phyloP scores from a whole-genome alignment of 148 eudicot genomes.

The Persicaria tinctoria region DNA sequence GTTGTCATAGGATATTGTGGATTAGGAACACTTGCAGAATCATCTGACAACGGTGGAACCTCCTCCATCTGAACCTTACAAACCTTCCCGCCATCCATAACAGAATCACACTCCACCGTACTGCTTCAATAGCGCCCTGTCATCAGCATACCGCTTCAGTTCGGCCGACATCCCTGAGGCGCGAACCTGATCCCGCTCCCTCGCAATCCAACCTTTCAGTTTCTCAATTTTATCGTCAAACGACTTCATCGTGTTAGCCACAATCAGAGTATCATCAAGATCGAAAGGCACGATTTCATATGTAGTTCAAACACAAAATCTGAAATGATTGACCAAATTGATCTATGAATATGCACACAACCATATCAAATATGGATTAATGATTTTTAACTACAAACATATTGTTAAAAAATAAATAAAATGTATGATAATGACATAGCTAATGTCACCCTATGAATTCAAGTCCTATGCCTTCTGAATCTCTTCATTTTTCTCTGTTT shows the following conservation, averaged over 20 bases:
- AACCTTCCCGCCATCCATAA: constrained; percentile 49
- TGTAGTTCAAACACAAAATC: too few relatives aligned
- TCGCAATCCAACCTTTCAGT: constrained; percentile 48
- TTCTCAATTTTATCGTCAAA: constrained; percentile 81
- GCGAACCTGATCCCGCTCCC: constrained; percentile 61
- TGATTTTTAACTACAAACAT: too few relatives aligned
- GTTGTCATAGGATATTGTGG: constrained; percentile 29
- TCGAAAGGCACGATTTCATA: constrained; percentile 34
- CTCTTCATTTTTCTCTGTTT: neutral
- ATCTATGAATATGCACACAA: too few relatives aligned
- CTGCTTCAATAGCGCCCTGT: constrained; percentile 73
- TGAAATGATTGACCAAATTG: too few relatives aligned
- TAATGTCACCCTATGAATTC: too few relatives aligned
- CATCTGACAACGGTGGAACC: constrained; percentile 41
- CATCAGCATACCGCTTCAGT: constrained; percentile 65
- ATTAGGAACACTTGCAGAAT: constrained; percentile 36
- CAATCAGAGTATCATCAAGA: constrained; percentile 90
- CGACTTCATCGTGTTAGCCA: constrained; percentile 88
- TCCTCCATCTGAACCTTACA: constrained; percentile 64
- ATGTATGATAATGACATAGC: too few relatives aligned
- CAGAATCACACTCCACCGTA: constrained; percentile 59
- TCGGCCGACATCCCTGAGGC: constrained; percentile 70
- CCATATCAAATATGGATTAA: too few relatives aligned
- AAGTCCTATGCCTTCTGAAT: too few relatives aligned
- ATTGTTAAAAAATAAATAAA: too few relatives aligned